These are phyloP conservation scores for Tolypocladium ovalisporum DNA, from an alignment of 2,329 filamentous ascomycete species.

Conservation along the genomic window DNA sequence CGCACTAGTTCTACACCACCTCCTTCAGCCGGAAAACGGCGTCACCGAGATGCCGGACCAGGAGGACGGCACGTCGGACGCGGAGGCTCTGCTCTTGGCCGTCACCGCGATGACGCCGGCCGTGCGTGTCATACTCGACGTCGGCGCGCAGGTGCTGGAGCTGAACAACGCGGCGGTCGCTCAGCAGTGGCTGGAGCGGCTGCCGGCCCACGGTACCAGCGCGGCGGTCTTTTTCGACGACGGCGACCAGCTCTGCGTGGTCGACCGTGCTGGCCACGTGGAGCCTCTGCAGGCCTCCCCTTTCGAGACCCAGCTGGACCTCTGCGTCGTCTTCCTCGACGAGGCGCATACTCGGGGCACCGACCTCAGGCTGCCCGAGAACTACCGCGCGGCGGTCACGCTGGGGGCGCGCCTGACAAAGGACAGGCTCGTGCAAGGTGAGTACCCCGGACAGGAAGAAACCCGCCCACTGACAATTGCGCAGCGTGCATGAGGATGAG, in stretches of 20 bases:
- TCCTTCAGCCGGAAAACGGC: conserved; percentile 44
- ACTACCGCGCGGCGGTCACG: conserved; percentile 56
- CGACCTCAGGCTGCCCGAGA: conserved; percentile 48
- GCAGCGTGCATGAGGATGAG: conserved; percentile 62
- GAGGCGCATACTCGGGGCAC: conserved; percentile 61
- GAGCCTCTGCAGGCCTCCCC: conserved; percentile 47
- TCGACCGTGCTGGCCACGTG: conserved; percentile 33
- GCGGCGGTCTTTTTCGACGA: conserved; percentile 44
- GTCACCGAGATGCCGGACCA: conserved; percentile 4
- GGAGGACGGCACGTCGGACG: conserved; percentile 7
- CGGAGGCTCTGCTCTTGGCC: conserved; percentile 28
- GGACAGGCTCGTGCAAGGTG: conserved; percentile 58
- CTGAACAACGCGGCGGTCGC: conserved; percentile 45
- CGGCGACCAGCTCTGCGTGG: conserved; percentile 40
- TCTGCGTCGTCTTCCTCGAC: conserved; percentile 58
- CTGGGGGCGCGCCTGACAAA: conserved; percentile 56
- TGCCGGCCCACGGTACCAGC: no score
- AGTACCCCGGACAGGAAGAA: conserved; percentile 3
- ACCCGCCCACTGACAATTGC: conserved; percentile 9
- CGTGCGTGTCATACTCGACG: conserved; percentile 55
- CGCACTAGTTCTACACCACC: conserved; percentile 48
- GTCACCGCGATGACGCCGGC: conserved; percentile 24
- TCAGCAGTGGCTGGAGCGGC: conserved; percentile 34
- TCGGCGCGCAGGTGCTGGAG: conserved; percentile 60
- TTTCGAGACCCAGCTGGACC: conserved; percentile 41